These are phyloP conservation scores for Colletotrichum karsti DNA, from an alignment of 2,329 filamentous ascomycete species.

Conservation along the genomic window DNA sequence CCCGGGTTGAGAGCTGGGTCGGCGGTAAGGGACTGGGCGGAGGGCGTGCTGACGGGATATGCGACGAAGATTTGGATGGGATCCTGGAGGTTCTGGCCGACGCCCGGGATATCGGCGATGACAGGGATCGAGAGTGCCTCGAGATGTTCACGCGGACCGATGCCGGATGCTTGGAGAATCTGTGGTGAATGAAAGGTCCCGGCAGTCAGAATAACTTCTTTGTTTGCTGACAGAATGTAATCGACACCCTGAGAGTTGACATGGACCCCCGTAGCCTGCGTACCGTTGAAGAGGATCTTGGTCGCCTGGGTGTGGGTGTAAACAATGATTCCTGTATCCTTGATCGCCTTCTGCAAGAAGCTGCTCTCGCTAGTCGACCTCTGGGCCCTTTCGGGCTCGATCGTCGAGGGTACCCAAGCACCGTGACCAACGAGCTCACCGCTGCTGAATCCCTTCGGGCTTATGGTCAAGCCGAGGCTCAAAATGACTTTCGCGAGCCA, in stretches of 20 bases:
- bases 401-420: slow-evolving; percentile 36
- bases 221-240: slow-evolving; percentile 35
- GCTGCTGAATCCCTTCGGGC: slow-evolving; percentile 45
- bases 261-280: slow-evolving; percentile 49
- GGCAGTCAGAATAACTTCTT: slow-evolving; percentile 81
- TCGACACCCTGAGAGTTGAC: slow-evolving; percentile 35
- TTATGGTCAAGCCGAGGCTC: slow-evolving; percentile 46
- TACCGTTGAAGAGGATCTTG: slow-evolving; percentile 53
- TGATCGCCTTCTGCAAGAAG: slow-evolving; percentile 39
- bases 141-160: slow-evolving; percentile 51
- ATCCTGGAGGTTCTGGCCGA: slow-evolving; percentile 82
- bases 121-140: slow-evolving; percentile 49
- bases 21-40: slow-evolving; percentile 12
- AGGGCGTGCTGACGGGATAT: slow-evolving; percentile 12
- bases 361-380: slow-evolving; percentile 46
- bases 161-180: slow-evolving; percentile 64
- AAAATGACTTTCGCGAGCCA: slow-evolving; percentile 42
- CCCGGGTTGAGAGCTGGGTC: background rate
- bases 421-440: slow-evolving; percentile 48
- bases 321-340: slow-evolving; percentile 43
- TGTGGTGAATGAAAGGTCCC: slow-evolving; percentile 85
- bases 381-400: slow-evolving; percentile 35
- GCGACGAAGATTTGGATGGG: slow-evolving; percentile 67
- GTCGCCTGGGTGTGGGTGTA: slow-evolving; percentile 51
- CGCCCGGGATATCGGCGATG: slow-evolving; percentile 69